Evolutionary conservation across 116 monocot species (phyloP), one percentile per base, ranked within the genome.

Genomic region (Cymodocea nodosa): DNA sequence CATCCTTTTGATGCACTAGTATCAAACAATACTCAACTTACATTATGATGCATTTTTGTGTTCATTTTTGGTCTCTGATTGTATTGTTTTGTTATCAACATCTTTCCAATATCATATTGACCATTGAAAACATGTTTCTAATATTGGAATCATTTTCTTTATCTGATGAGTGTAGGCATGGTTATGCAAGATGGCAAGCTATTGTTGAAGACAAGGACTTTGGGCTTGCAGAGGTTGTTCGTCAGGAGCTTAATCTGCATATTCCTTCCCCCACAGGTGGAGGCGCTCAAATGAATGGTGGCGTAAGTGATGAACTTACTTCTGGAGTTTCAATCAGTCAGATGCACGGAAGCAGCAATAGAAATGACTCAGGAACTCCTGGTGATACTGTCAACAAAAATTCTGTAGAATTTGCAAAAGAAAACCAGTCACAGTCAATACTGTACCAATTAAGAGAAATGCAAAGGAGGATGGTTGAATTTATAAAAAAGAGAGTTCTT

Each of bases 121-220:
- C 30, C 1, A 3, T 30, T 30, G 30, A 30, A 30, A 30, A 30
- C 30, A 30, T 56, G 5, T 69, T 8, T 50, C 59, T 57, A 39
- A 37, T 40, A 35, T 56, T 22, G 35, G 13, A 56, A 22, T 66
- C 7, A 23, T 76, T 55, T 56, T 19, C 2, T 73, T 23, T 30
- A 23, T 12, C 7, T 44, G 8, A 8, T 44, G 44, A 44, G 44
- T 44, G 44, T 62, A 97, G 97, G 82, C 97, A 97, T 84, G 97
- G 97, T 6, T 97, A 88, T 84, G 97, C 85, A 44, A 85, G 88
- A 61, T 97, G 91, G 90, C 85, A 85, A 73, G 78, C 83, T 60
- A 85, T 97, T 35, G 75, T 85, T 62, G 97, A 97, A 67, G 97
- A 97, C 75, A 87, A 83, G 75, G 87, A 85, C 23, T 13, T 73